Evolutionary conservation across 371 early-diverging fungal species (phyloP), one percentile per base, ranked within the genome.

Genomic region (Mortierella polycephala): DNA sequence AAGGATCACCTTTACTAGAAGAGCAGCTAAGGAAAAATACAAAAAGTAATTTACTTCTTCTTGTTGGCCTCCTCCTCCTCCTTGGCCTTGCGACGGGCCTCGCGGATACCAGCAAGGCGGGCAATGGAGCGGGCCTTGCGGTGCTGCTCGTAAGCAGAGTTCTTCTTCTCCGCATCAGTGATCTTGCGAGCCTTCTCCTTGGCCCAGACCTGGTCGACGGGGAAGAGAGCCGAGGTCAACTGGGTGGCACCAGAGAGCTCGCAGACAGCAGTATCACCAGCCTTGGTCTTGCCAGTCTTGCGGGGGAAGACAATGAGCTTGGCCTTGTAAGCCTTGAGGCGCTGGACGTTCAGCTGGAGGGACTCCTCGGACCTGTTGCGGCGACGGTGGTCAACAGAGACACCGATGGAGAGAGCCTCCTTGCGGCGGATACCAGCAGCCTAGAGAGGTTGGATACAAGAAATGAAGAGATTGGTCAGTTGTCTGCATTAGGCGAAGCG

Each of bases 371-470:
- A 97, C 80, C 93, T 89, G 94, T 98, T 99, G 87, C 95, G 93
- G 83, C 99, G 94, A 83, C 99, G 98, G 90, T 93, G 91, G 88
- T 99, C 99, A 69, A 99, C 98, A 52, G 99, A 89, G 84, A 99
- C 96, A 83, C 99, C 99, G 83, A 99, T 92, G 84, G 95, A 88
- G 77, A 90, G 95, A 68, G 99, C 99, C 85, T 96, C 91, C 88
- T 96, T 95, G 84, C 93, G 91, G 69, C 91, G 86, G 84, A 99
- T 85, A 70, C 99, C 99, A 79, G 99, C 99, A 79, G 89, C 95
- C 90, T 93, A 84, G 23, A 46, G 59, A 8, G 46, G 13, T 67
- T 30, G 37, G 55, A 37, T 10, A 39, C 47, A 1, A 41, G n/a
- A 5, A 54, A 9, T 39, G 16, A 50, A 85, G 4, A 30, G 30